A percentile compares a stretch with the other conserved stretches of the same genome.
These are phyloP conservation scores for Yamadazyma triangularis DNA, from an alignment of 1,139 yeast species.

Conservation along the genomic window DNA sequence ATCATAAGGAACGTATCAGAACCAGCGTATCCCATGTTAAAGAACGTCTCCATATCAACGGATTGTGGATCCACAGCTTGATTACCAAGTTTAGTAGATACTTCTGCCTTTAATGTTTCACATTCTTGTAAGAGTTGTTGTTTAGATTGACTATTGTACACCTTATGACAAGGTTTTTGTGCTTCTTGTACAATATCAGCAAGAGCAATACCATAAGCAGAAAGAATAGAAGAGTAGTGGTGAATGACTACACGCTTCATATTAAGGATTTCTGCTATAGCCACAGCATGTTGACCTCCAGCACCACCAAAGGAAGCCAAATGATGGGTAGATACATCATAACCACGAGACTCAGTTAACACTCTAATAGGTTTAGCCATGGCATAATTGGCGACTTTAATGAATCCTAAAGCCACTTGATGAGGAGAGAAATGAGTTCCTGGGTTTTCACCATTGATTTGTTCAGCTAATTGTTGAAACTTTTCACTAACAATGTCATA, in stretches of 20 bases:
- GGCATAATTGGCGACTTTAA: conserved; percentile 15
- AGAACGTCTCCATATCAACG: conserved; percentile 9
- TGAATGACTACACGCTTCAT: conserved; percentile 15
- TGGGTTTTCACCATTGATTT: conserved; percentile 36
- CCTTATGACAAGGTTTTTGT: conserved; percentile 13
- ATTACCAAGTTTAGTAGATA: conserved; percentile 3
- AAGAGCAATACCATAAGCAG: conserved; percentile 18
- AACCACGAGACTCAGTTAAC: conserved; percentile 16
- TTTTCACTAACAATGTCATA: conserved; percentile 28
- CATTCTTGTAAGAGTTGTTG: conserved; percentile 6
- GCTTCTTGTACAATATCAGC: conserved; percentile 17
- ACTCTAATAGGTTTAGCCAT: conserved; percentile 18
- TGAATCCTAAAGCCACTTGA: conserved; percentile 17
- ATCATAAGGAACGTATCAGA: conserved; percentile 16
- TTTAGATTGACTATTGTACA: conserved; percentile 6
- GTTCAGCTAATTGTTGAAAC: conserved; percentile 34
- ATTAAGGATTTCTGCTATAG: conserved; percentile 14
- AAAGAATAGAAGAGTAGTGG: conserved; percentile 16
- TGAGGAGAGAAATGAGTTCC: conserved; percentile 15
- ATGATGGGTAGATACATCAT: conserved; percentile 13
- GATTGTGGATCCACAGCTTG: conserved; percentile 7
- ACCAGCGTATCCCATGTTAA: conserved; percentile 18
- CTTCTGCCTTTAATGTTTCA: conserved; percentile 3
- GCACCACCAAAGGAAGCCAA: conserved; percentile 19
- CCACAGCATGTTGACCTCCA: conserved; percentile 18